Evolutionary conservation across 2,329 filamentous ascomycete genomes (phyloP).

Genomic region (Diaporthe ampelina): DNA sequence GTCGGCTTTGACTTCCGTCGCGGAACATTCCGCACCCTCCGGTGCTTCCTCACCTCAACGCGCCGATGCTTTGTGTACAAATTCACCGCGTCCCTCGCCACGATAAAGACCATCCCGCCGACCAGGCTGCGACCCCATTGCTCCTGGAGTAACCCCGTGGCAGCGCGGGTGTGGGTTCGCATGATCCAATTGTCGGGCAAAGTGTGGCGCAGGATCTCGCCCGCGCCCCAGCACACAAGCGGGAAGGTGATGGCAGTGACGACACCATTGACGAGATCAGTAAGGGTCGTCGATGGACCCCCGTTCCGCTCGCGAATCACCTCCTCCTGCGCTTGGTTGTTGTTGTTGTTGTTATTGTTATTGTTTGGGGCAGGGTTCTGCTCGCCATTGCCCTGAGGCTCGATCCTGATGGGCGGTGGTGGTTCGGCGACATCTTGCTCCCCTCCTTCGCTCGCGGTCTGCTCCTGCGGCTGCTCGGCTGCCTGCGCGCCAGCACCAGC

Average conservation of each 20-base stretch:
- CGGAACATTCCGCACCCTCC: conserved; percentile 66
- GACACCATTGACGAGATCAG: conserved; percentile 62
- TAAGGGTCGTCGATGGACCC: conserved; percentile 52
- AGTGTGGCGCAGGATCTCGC: conserved; percentile 77
- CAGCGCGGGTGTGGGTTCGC: conserved; percentile 55
- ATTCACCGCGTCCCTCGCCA: conserved; percentile 78
- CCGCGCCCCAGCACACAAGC: conserved; percentile 82
- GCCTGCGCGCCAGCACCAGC: conserved; percentile 8
- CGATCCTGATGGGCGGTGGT: conserved; percentile 32
- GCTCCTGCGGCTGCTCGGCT: conserved; percentile 25
- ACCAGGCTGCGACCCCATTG: conserved; percentile 91
- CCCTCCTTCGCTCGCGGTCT: conserved; percentile 21
- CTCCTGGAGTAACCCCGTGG: conserved; percentile 79
- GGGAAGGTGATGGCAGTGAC: conserved; percentile 80
- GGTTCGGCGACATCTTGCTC: conserved; percentile 33
- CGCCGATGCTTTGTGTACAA: conserved; percentile 75
- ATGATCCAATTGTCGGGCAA: conserved; percentile 79
- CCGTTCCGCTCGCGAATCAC: conserved; percentile 47
- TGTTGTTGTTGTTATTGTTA: conserved; percentile 44
- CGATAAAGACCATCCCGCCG: conserved; percentile 89
- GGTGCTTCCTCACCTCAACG: conserved; percentile 67
- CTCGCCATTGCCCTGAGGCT: conserved; percentile 36
- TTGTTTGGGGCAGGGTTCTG: conserved; percentile 39
- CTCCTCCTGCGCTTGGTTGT: conserved; percentile 41
- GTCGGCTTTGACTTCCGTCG: conserved; percentile 32